These are phyloP conservation scores for Dentipellis fragilis DNA, from an alignment of 768 basidiomycete genomes.

Conservation along the genomic window DNA sequence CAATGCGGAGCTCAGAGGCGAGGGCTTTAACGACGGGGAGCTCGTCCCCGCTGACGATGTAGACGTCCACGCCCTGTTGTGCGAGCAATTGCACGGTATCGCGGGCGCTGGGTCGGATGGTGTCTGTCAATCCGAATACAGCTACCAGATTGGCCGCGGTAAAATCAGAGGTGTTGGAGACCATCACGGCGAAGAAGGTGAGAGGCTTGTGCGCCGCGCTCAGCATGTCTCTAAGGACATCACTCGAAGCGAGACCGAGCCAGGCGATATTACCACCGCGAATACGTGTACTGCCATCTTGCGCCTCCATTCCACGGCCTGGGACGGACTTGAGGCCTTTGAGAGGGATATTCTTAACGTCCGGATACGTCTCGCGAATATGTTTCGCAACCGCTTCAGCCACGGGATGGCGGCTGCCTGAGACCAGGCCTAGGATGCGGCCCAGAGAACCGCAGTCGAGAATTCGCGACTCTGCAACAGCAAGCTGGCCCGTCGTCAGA, in stretches of 20 bases:
- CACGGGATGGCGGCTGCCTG: slow-evolving; percentile 26
- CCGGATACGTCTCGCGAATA: slow-evolving; percentile 12
- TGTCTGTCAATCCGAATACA: slow-evolving; percentile 34
- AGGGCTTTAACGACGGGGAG: slow-evolving; percentile 31
- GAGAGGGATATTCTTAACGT: slow-evolving; percentile 3
- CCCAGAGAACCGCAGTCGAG: slow-evolving; percentile 17
- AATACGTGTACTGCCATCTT: slow-evolving; percentile 21
- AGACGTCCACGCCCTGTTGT: slow-evolving; percentile 26
- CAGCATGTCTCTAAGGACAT: slow-evolving; percentile 20
- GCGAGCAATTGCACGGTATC: slow-evolving; percentile 27
- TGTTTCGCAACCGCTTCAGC: slow-evolving; percentile 24
- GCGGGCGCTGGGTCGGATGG: slow-evolving; percentile 30
- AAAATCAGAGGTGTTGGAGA: neutral
- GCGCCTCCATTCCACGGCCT: slow-evolving; percentile 27
- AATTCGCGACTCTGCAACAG: slow-evolving; percentile 26
- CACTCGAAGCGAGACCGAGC: slow-evolving; percentile 15
- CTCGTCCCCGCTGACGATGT: slow-evolving; percentile 44
- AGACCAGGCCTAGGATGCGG: slow-evolving; percentile 21
- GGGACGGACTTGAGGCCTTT: slow-evolving; percentile 20
- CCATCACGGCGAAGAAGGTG: slow-evolving; percentile 33
- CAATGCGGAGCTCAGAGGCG: slow-evolving; percentile 29
- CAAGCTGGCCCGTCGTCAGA: slow-evolving; percentile 33
- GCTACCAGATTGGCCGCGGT: slow-evolving; percentile 19
- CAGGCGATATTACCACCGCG: slow-evolving; percentile 28
- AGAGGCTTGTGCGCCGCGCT: slow-evolving; percentile 29